These are phyloP conservation scores for Xylariales sp. DNA, from an alignment of 2,329 filamentous ascomycete genomes.

Conservation along the genomic window DNA sequence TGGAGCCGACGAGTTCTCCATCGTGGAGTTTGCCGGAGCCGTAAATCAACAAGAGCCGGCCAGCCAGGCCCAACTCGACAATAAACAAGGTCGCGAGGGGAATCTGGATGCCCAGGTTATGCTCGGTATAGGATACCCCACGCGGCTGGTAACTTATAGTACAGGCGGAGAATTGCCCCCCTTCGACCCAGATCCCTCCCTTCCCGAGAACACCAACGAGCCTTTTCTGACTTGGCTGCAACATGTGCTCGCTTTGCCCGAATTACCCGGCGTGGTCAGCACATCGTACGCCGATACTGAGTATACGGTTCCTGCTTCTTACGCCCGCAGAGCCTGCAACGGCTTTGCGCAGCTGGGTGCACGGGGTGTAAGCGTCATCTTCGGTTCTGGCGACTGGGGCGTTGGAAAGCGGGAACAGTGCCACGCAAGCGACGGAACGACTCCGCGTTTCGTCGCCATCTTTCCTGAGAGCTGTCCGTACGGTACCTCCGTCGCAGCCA, in stretches of 20 bases:
- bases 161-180: no score
- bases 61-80: no score
- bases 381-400: conserved; percentile 30
- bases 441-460: conserved; percentile 46
- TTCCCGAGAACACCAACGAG: no score
- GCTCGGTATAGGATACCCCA: no score
- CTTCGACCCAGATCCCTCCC: no score
- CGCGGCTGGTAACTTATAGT: no score
- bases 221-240: conserved; percentile 58
- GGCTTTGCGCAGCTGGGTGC: conserved; percentile 62
- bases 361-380: conserved; percentile 45
- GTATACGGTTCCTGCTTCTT: conserved; percentile 56
- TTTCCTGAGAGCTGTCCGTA: conserved; percentile 55
- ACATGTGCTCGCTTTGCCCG: conserved; percentile 43
- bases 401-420: conserved; percentile 31
- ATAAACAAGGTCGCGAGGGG: no score
- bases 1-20: no score
- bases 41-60: no score
- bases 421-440: conserved; percentile 50
- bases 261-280: conserved; percentile 53
- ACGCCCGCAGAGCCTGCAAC: conserved; percentile 57
- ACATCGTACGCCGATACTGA: conserved; percentile 66
- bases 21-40: no score
- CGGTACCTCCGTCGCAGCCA: conserved; percentile 55
- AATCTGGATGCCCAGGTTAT: no score